Base-by-base conservation (phyloP, 768 basidiomycete species). In the Rhodotorula diobovata region DNA sequence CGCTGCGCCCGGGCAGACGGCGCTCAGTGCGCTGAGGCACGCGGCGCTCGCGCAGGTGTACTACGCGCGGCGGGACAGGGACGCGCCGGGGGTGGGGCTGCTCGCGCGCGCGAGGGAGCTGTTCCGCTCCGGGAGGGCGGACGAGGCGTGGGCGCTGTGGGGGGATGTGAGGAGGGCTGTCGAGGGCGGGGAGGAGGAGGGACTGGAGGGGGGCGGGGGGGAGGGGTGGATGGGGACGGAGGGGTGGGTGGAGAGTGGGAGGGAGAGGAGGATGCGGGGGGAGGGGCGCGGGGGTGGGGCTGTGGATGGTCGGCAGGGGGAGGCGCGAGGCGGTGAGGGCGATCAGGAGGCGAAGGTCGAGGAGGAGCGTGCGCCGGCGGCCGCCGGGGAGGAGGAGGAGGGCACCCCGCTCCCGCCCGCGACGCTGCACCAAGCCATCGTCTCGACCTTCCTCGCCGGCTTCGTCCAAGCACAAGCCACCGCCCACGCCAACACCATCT, bases 401-500 rank as follows among this genome's bases (percentile, higher is more conserved):
- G 2, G 12, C 45, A 2, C 12, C 15, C 25, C 59, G 6, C 37
- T 68, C 21, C 51, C 54, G 70, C 81, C 83, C 14, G 81, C 88
- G 15, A 79, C 84, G 16, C 80, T 92, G 76, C 84, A 85, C 5
- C 85, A 86, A 70, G 79, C 83, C 16, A 80, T 82, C 39, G 91
- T 90, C 89, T 83, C 84, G 0, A 82, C 85, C 4, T 88, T 92
- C 76, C 79, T 93, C 62, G 83, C 84, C 3, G 86, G 84, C 23
- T 90, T 90, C 73, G 80, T 90, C 53, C 84, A 82, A 66, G 83
- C 84, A 71, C 82, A 84, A 48, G 81, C 84, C 41, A 81, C 82
- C 54, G 87, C 88, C 62, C 79, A 87, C 32, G 90, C 87, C 7
- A 84, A 84, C 55, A 80, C 81, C 34, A 77, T 91, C 11, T 91